phyloP scores from a whole-genome alignment of 495 filamentous ascomycete genomes.

The Pseudomonodictys pantanalensis region DNA sequence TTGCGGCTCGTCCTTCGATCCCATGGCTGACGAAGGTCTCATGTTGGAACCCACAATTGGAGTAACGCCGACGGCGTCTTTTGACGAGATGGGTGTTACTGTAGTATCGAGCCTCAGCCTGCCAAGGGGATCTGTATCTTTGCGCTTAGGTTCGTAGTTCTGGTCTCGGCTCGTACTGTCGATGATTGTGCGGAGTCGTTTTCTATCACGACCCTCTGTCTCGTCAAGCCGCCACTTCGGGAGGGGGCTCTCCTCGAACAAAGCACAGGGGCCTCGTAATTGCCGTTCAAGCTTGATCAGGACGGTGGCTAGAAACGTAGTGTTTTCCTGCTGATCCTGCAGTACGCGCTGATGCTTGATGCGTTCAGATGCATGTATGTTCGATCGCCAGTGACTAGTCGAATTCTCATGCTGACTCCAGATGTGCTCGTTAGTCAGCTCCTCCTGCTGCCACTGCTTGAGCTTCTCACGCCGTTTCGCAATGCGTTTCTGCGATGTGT shows the following conservation, averaged over 20 bases:
- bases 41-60: slow-evolving; percentile 29
- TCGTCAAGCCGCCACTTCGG: slow-evolving; percentile 88
- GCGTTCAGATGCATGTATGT: slow-evolving; percentile 88
- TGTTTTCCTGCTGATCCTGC: slow-evolving; percentile 90
- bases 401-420: slow-evolving; percentile 76
- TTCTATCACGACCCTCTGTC: slow-evolving; percentile 92
- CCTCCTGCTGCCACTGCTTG: slow-evolving; percentile 69
- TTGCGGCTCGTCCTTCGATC: background rate
- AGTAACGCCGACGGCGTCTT: slow-evolving; percentile 43
- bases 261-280: slow-evolving; percentile 69
- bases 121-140: slow-evolving; percentile 41
- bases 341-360: slow-evolving; percentile 80
- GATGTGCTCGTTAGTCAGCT: slow-evolving; percentile 63
- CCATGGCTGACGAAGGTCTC: slow-evolving; percentile 7
- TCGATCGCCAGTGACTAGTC: slow-evolving; percentile 86
- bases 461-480: slow-evolving; percentile 76
- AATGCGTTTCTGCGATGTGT: slow-evolving; percentile 64
- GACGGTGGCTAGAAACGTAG: slow-evolving; percentile 66
- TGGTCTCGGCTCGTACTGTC: slow-evolving; percentile 65
- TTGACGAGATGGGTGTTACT: slow-evolving; percentile 28
- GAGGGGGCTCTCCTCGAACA: slow-evolving; percentile 63
- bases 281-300: slow-evolving; percentile 72
- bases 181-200: slow-evolving; percentile 81
- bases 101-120: slow-evolving; percentile 48
- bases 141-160: slow-evolving; percentile 84